These are phyloP conservation scores for Aegilops bicornis DNA, from an alignment of 176 grass and related monocot species.

Conservation along the genomic window DNA sequence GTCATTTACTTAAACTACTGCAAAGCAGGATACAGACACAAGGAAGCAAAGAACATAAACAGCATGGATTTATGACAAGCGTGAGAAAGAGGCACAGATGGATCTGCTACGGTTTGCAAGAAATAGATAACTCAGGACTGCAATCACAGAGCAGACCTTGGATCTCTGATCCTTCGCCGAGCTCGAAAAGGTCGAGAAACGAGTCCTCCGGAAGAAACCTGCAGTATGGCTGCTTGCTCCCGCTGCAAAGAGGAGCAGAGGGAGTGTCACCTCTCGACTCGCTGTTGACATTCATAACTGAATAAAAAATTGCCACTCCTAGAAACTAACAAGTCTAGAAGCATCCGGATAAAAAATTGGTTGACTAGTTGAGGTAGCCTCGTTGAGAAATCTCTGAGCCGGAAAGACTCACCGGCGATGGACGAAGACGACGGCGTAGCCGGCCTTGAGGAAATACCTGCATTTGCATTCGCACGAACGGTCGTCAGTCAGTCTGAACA, in stretches of 20 bases:
- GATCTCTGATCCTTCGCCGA: constrained; percentile 66
- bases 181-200: constrained; percentile 73
- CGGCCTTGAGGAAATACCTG: constrained; percentile 77
- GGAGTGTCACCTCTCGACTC: constrained; percentile 14
- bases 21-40: neutral
- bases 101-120: neutral
- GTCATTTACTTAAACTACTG: constrained; percentile 7
- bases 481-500: too few species aligned
- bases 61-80: neutral
- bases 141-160: constrained; percentile 54
- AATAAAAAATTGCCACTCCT: neutral
- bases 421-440: constrained; percentile 75
- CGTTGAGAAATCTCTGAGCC: too few species aligned
- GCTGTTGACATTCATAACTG: neutral
- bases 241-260: constrained; percentile 52
- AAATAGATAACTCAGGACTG: constrained; percentile 21
- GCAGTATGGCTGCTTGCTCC: constrained; percentile 84
- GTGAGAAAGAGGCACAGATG: neutral
- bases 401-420: constrained; percentile 51
- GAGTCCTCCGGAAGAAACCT: constrained; percentile 86
- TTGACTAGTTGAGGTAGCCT: too few species aligned
- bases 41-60: neutral
- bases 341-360: too few species aligned
- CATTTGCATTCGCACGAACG: neutral
- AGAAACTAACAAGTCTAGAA: neutral